Evolutionary conservation across 1,139 yeast genomes (phyloP).

Genomic region (Blastobotrys arbuscula): DNA sequence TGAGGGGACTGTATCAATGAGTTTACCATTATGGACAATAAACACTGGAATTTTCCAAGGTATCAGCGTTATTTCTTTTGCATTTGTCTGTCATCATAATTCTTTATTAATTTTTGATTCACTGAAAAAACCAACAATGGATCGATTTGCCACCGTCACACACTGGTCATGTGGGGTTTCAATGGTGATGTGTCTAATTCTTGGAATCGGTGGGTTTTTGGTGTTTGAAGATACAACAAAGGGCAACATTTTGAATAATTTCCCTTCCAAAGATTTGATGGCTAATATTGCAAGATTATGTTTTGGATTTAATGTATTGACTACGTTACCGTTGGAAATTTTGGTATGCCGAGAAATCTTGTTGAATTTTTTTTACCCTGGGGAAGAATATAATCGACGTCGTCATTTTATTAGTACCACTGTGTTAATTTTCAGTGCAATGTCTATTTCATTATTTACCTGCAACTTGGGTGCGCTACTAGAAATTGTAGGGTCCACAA

Average conservation of each 20-base stretch:
- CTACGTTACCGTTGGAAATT: constrained; percentile 86
- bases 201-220: constrained; percentile 76
- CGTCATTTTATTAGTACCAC: constrained; percentile 65
- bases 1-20: constrained; percentile 35
- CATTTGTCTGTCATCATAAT: constrained; percentile 92
- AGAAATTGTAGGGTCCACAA: constrained; percentile 87
- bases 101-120: constrained; percentile 86
- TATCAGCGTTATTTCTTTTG: constrained; percentile 84
- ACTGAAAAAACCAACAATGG: constrained; percentile 65
- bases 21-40: constrained; percentile 47
- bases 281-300: constrained; percentile 85
- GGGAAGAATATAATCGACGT: constrained; percentile 19
- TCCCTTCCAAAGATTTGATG: constrained; percentile 59
- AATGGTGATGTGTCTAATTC: constrained; percentile 67
- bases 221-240: constrained; percentile 73
- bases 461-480: constrained; percentile 86
- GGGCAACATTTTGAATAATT: constrained; percentile 84
- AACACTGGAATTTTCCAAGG: constrained; percentile 77
- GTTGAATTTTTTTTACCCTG: constrained; percentile 51
- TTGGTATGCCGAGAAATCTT: constrained; percentile 86
- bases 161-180: constrained; percentile 82
- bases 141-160: constrained; percentile 67
- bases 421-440: constrained; percentile 57
- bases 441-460: constrained; percentile 71
- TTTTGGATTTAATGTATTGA: constrained; percentile 90